These are phyloP conservation scores for Aspergillus sp. DNA, from an alignment of 2,329 filamentous ascomycete genomes.

Conservation along the genomic window DNA sequence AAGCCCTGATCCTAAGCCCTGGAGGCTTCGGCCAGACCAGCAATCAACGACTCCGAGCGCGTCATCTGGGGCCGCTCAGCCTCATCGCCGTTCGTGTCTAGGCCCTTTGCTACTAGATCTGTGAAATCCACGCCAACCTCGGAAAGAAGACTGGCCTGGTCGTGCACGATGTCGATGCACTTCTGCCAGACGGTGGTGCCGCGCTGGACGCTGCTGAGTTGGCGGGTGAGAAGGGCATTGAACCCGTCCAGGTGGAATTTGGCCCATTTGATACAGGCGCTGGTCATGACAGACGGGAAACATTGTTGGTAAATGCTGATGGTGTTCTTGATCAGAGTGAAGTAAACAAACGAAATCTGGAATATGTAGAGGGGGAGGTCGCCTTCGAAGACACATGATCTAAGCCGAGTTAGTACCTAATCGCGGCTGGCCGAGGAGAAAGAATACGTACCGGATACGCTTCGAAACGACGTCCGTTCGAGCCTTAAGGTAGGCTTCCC, in stretches of 20 bases:
- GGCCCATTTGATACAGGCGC: constrained; percentile 96
- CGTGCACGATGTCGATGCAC: constrained; percentile 78
- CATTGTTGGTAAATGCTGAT: constrained; percentile 83
- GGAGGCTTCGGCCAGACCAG: constrained; percentile 19
- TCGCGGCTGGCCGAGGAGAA: not conserved
- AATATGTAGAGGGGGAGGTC: constrained; percentile 91
- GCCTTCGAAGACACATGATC: constrained; percentile 93
- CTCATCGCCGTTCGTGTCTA: constrained; percentile 31
- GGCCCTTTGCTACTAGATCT: constrained; percentile 68
- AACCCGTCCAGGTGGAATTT: constrained; percentile 92
- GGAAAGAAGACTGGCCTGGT: constrained; percentile 74
- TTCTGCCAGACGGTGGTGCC: constrained; percentile 75
- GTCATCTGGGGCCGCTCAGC: constrained; percentile 22
- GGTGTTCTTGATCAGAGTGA: constrained; percentile 90
- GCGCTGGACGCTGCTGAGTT: constrained; percentile 80
- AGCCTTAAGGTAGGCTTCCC: constrained; percentile 81
- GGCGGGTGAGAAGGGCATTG: constrained; percentile 76
- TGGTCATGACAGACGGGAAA: constrained; percentile 84
- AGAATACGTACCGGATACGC: constrained; percentile 67
- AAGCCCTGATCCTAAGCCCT: not conserved
- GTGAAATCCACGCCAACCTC: constrained; percentile 90
- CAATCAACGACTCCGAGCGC: constrained; percentile 23
- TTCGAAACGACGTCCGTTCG: constrained; percentile 76
- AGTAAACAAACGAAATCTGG: constrained; percentile 93
- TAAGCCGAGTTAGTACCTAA: constrained; percentile 40